Base-by-base conservation (phyloP, 495 filamentous ascomycete genomes). In the Penicillium macrosclerotiorum region DNA sequence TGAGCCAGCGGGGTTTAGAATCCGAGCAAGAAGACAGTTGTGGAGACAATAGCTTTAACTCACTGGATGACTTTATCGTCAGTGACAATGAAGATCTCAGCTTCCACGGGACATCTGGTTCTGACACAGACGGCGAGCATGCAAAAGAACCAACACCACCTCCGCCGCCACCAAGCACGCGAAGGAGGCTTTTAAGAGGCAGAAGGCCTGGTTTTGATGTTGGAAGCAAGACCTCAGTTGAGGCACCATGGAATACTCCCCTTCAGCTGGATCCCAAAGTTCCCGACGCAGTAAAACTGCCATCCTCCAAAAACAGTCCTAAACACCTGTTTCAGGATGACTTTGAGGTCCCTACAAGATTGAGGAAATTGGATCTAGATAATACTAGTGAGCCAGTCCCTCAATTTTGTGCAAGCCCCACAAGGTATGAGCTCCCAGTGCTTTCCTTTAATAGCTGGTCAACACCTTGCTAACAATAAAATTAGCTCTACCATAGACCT, bases 61-160 rank as follows among this genome's bases (percentile, higher is more conserved):
- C 68, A 31, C 49, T 73, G 22, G 68, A 70, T 24, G 69, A 68
- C 33, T 75, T 74, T 39, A 65, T 75, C 55, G 72, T 73, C 38
- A 73, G 71, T 36, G 72, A 75, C 47, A 63, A 73, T 50, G 68
- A 73, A 4, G 69, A 73, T 16, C 26, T 57, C 19, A 75, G 69
- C 43, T 73, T 54, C 33, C 52, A 69, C 49, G 66, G 68, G 32
- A 60, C 57, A 43, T 66, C 68, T 5, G 57, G 59, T 17, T 54
- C 56, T 43, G 64, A 72, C 38, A 54, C 61, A 37, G 64, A 62
- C n/a, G n/a, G n/a, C n/a, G n/a, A n/a, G 13, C 51, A 62, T 8
- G 60, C 67, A 40, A 50, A 57, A 30, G 29, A 38, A n/a, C 47
- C 50, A 29, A 47, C 48, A 18, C 49, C 57, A 19, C 47, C 60